Evolutionary conservation across 2,329 filamentous ascomycete species (phyloP).

Genomic region (Bipolaris cookei): DNA sequence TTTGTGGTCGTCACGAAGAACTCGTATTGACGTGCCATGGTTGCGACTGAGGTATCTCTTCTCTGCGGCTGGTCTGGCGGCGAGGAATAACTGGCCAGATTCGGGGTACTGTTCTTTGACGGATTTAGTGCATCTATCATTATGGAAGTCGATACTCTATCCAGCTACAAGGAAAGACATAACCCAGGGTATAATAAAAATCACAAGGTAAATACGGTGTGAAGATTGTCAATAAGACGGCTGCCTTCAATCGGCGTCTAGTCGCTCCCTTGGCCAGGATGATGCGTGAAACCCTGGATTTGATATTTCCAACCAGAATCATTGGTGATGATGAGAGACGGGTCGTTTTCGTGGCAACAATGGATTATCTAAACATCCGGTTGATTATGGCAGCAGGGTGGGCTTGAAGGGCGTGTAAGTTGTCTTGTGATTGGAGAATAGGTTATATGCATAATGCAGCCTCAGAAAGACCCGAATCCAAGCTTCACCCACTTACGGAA

Average conservation of each 20-base stretch:
- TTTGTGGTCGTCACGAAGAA: conserved; percentile 37
- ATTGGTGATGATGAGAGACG: neutral
- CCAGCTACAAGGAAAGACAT: neutral
- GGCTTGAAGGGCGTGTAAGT: neutral
- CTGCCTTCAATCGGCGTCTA: neutral
- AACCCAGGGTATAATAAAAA: neutral
- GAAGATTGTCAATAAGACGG: neutral
- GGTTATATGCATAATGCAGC: neutral
- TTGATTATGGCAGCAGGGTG: conserved; percentile 22
- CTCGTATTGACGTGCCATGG: conserved; percentile 31
- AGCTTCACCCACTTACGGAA: neutral
- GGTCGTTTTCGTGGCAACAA: neutral
- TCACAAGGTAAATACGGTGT: neutral
- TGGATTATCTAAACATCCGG: conserved; percentile 14
- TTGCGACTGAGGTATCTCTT: neutral
- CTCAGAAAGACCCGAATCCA: conserved; percentile 2
- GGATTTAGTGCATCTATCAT: neutral
- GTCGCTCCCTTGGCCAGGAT: neutral
- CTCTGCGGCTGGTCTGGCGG: neutral
- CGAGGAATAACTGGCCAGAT: neutral
- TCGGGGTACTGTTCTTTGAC: neutral
- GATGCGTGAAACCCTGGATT: neutral
- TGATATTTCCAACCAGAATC: neutral
- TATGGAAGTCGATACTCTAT: neutral
- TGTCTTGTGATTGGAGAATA: conserved; percentile 13